phyloP scores from a whole-genome alignment of 345 rosid species.

The Microcos paniculata region DNA sequence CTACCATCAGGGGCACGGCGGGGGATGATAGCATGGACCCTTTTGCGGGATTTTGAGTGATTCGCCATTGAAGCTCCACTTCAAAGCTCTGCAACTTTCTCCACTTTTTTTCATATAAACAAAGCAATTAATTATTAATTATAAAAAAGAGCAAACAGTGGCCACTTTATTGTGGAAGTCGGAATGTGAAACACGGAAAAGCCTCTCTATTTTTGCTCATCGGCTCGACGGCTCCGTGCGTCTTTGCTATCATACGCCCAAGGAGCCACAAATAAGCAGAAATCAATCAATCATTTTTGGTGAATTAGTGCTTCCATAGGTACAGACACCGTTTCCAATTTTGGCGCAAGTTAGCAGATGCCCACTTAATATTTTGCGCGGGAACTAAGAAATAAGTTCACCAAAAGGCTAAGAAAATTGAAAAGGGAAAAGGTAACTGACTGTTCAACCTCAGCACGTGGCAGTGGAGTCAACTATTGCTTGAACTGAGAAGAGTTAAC shows the following conservation, averaged over 20 bases:
- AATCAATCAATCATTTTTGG: too few species aligned
- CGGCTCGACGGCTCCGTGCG: background rate
- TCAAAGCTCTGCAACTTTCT: conserved; percentile 31
- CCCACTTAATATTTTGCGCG: too few species aligned
- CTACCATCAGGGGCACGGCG: conserved; percentile 84
- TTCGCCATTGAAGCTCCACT: conserved; percentile 50
- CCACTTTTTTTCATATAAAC: background rate
- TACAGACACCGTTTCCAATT: too few species aligned
- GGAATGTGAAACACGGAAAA: background rate
- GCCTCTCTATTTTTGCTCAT: background rate
- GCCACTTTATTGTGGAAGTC: background rate
- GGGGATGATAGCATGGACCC: conserved; percentile 46
- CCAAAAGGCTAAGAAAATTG: too few species aligned
- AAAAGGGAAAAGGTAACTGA: too few species aligned
- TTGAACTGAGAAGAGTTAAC: too few species aligned
- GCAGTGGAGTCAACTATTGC: too few species aligned
- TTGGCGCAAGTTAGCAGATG: too few species aligned
- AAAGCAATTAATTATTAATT: background rate
- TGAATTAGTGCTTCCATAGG: too few species aligned
- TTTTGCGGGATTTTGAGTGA: conserved; percentile 55
- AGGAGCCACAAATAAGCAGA: too few species aligned
- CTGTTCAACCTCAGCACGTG: too few species aligned
- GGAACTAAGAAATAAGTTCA: too few species aligned
- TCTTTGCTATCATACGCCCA: background rate
- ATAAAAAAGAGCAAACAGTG: background rate